phyloP scores from a whole-genome alignment of 306 rosid genomes.

The Lotus japonicus region DNA sequence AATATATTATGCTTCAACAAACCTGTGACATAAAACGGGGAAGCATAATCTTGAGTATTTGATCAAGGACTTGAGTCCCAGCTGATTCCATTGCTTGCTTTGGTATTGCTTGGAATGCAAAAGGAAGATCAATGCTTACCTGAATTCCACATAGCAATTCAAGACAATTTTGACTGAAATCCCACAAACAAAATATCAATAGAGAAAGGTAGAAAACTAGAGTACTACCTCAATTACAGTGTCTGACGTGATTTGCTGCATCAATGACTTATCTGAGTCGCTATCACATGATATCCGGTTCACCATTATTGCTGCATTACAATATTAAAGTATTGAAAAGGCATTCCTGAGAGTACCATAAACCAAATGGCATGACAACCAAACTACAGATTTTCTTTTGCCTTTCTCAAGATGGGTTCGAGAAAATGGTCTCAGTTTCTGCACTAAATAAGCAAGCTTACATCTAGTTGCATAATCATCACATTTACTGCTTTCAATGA shows the following conservation, averaged over 20 bases:
- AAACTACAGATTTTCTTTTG: constrained; percentile 25
- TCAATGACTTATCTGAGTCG: constrained; percentile 28
- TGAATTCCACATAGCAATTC: constrained; percentile 35
- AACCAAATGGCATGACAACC: constrained; percentile 49
- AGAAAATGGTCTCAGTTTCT: neutral
- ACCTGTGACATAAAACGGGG: constrained; percentile 94
- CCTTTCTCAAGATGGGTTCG: neutral
- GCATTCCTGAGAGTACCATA: constrained; percentile 57
- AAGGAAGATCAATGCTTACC: constrained; percentile 87
- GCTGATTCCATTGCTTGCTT: constrained; percentile 83
- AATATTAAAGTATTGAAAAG: constrained; percentile 77
- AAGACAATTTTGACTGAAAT: neutral
- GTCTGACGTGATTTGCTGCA: constrained; percentile 72
- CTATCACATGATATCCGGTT: constrained; percentile 74
- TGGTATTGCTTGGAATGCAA: constrained; percentile 69
- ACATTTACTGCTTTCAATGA: neutral
- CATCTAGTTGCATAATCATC: neutral
- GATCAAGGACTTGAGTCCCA: constrained; percentile 93
- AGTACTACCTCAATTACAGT: constrained; percentile 72
- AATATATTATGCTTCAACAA: constrained; percentile 18
- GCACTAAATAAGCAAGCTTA: neutral
- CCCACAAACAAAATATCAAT: neutral
- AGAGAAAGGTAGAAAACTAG: neutral
- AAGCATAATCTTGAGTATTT: constrained; percentile 78
- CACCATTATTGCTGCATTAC: constrained; percentile 95